Evolutionary conservation across 192 early-diverging fungal genomes (phyloP), one percentile per base, ranked within the genome.

Genomic region (Diversispora eburnea): DNA sequence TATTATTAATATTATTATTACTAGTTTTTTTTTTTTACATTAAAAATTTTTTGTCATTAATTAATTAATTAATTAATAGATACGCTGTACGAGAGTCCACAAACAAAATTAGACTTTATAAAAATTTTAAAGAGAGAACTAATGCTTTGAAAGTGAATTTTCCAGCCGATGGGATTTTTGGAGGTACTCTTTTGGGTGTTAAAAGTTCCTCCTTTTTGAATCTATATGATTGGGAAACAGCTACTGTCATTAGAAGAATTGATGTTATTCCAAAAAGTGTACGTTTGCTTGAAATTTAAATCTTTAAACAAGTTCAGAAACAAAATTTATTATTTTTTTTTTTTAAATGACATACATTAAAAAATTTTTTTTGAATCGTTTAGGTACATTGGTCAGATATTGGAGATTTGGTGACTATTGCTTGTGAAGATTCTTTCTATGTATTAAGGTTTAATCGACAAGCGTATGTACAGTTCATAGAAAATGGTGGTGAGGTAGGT

Each of bases 211-310:
- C 86, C 13, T 95, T 94, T 78, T 81, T 99, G 62, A 95, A 93
- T 79, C 92, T 99, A 57, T 97, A 97, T 72, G 98, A 99, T 83
- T 99, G 98, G 98, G 96, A 98, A 61, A 93, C 92, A 20, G 95
- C 95, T 46, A 80, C 85, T 4, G 80, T 91, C 51, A 94, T 97
- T 39, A 94, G 98, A 46, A 90, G 96, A 56, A 95, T 99, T 67
- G 98, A 98, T 68, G 94, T 95, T 10, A 91, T 92, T 5, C 87
- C 93, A 20, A 92, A 88, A 74, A 90, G 82, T 76, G 90, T 88
- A 76, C 74, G 78, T 72, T 45, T 48, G 3, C 4, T 10, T 13
- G 10, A 54, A 42, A 3, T 60, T 6, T 25, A 67, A 51, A 49
- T 43, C 3, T 17, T 12, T 13, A 45, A 20, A 48, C 42, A 51